Evolutionary conservation across 139 green algal species (phyloP).

Genomic region (Volvox reticuliferus): DNA sequence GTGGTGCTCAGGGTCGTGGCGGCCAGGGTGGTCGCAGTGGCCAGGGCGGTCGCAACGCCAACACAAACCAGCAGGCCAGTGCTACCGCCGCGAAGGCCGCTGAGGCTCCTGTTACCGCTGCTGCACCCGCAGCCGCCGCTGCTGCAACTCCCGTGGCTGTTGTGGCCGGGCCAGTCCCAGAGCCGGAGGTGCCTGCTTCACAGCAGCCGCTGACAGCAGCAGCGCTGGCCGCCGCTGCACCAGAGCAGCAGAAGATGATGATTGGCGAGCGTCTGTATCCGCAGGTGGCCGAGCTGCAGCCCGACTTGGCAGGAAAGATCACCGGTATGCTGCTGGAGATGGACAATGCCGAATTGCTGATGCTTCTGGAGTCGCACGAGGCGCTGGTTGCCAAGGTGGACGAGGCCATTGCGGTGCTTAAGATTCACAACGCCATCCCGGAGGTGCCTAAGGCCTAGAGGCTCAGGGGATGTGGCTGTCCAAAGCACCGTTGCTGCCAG

Average conservation of each 20-base stretch:
- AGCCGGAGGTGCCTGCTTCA: conserved; percentile 40
- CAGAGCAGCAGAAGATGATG: conserved; percentile 93
- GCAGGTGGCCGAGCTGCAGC: conserved; percentile 79
- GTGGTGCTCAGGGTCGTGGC: conserved; percentile 33
- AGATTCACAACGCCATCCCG: conserved; percentile 85
- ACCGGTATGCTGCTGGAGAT: conserved; percentile 98
- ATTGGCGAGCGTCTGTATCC: conserved; percentile 94
- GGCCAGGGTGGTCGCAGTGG: conserved; percentile 31
- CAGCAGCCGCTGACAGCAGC: conserved; percentile 65
- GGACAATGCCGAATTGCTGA: conserved; percentile 92
- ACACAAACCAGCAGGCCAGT: neutral
- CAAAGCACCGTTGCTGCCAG: too few relatives aligned
- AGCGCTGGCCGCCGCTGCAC: conserved; percentile 82
- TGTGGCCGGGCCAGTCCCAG: conserved; percentile 32
- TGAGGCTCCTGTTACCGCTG: neutral
- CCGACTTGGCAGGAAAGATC: conserved; percentile 93
- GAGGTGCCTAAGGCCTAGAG: conserved; percentile 50
- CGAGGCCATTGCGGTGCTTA: conserved; percentile 90
- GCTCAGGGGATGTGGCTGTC: neutral
- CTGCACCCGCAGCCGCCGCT: neutral
- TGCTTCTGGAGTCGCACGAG: conserved; percentile 86
- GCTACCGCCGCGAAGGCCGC: neutral
- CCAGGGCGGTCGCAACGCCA: conserved; percentile 25
- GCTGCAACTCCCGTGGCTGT: conserved; percentile 48
- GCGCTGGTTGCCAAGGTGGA: conserved; percentile 88